A percentile compares a stretch with the other conserved stretches of the same genome.
These are phyloP conservation scores for Sclerotinia sclerotiorum DNA, from an alignment of 2,329 filamentous ascomycete species.

Conservation along the genomic window DNA sequence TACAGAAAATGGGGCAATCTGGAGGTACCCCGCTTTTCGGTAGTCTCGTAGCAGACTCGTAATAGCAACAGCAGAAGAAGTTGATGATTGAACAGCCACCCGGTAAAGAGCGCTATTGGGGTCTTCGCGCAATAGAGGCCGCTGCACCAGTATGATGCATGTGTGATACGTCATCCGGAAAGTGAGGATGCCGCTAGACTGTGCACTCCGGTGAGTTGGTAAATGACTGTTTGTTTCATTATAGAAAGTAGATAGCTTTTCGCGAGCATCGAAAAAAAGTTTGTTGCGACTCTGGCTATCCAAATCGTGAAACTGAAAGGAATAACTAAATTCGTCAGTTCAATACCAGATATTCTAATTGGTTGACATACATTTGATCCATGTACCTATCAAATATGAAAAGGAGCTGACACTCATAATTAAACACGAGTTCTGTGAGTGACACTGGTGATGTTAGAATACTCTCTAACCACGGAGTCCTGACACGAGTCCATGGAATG, in stretches of 20 bases:
- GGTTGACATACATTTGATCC: constrained; percentile 3
- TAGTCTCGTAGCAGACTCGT: neutral
- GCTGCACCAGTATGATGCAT: constrained; percentile 5
- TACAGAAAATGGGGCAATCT: neutral
- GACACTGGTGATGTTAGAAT: neutral
- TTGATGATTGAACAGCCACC: constrained; percentile 6
- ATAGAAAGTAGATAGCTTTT: neutral
- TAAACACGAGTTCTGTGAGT: neutral
- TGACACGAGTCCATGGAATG: constrained; percentile 7
- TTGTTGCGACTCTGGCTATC: neutral
- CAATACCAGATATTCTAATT: neutral
- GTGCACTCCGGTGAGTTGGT: neutral
- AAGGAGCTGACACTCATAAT: neutral
- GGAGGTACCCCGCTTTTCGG: neutral
- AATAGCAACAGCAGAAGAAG: neutral
- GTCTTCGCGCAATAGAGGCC: neutral
- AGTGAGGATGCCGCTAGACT: neutral
- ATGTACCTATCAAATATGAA: neutral
- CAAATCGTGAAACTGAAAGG: neutral
- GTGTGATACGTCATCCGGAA: constrained; percentile 10
- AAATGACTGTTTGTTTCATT: neutral
- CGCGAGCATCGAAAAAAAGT: constrained; percentile 9
- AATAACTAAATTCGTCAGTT: neutral
- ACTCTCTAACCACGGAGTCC: constrained; percentile 8
- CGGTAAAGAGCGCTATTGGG: neutral